A percentile compares a stretch with the other conserved stretches of the same genome.
These are phyloP conservation scores for Blastobotrys parvus DNA, from an alignment of 805 yeast species.

Conservation along the genomic window DNA sequence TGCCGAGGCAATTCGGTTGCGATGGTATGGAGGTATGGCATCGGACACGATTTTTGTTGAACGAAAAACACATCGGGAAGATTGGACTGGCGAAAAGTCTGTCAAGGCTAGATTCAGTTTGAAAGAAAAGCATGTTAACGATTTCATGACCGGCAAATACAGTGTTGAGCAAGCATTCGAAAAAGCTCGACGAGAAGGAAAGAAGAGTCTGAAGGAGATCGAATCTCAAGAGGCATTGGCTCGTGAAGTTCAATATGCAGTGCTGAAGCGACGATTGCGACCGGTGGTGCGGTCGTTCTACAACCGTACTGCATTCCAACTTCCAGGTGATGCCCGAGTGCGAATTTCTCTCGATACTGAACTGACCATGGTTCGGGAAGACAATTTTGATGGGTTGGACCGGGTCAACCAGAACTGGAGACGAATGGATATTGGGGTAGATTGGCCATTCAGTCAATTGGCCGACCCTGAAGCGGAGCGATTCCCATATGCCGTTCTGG, in stretches of 20 bases:
- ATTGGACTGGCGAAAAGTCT: slow-evolving; percentile 99
- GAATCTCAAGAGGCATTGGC: slow-evolving; percentile 90
- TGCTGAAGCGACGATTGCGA: slow-evolving; percentile 71
- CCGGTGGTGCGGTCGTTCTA: slow-evolving; percentile 96
- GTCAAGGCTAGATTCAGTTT: slow-evolving; percentile 93
- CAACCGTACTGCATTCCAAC: slow-evolving; percentile 96
- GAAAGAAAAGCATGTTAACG: slow-evolving; percentile 85
- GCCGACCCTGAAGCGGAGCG: slow-evolving; percentile 80
- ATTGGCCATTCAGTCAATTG: slow-evolving; percentile 86
- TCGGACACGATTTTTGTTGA: slow-evolving; percentile 90
- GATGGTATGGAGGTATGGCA: slow-evolving; percentile 99
- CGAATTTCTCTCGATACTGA: slow-evolving; percentile 97
- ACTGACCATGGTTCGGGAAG: slow-evolving; percentile 95
- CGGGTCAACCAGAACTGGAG: slow-evolving; percentile 95
- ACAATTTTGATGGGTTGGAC: slow-evolving; percentile 86
- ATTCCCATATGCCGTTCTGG: slow-evolving; percentile 96
- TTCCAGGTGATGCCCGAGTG: slow-evolving; percentile 98
- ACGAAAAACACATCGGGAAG: slow-evolving; percentile 97
- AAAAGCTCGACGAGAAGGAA: slow-evolving; percentile 87
- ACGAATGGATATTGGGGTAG: slow-evolving; percentile 96
- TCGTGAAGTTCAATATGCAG: slow-evolving; percentile 84
- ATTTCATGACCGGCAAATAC: slow-evolving; percentile 71
- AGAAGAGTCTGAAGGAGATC: slow-evolving; percentile 77
- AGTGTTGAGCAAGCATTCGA: slow-evolving; percentile 88
- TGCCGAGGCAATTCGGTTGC: slow-evolving; percentile 94